Evolutionary conservation across 768 basidiomycete genomes (phyloP).

Genomic region (Neoboletus subvelutipes): DNA sequence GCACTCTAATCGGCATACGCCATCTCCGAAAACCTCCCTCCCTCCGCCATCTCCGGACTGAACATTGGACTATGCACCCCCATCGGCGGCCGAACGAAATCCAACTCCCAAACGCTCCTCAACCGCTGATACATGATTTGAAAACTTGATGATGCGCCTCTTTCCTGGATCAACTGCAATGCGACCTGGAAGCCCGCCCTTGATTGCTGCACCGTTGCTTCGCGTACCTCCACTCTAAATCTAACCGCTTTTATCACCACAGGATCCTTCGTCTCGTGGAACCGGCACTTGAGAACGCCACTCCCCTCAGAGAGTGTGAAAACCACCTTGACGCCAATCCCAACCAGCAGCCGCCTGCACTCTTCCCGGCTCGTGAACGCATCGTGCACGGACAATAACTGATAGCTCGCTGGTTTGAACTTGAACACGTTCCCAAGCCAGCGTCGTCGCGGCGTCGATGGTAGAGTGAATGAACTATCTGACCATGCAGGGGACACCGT

Average conservation of each 20-base stretch:
- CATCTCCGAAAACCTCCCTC: constrained; percentile 30
- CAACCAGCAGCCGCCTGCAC: constrained; percentile 70
- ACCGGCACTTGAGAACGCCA: constrained; percentile 72
- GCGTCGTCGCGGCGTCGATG: constrained; percentile 50
- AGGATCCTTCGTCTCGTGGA: constrained; percentile 64
- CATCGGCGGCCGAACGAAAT: constrained; percentile 32
- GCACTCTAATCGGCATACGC: constrained; percentile 30
- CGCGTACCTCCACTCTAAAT: constrained; percentile 79
- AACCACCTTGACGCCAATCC: constrained; percentile 66
- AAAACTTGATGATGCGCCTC: constrained; percentile 82
- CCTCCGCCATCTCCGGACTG: constrained; percentile 32
- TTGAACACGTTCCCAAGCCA: constrained; percentile 93
- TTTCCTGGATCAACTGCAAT: constrained; percentile 76
- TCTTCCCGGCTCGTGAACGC: constrained; percentile 67
- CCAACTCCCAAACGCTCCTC: constrained; percentile 68
- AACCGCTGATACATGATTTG: constrained; percentile 69
- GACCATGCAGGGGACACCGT: constrained; percentile 44
- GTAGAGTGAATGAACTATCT: constrained; percentile 45
- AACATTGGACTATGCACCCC: constrained; percentile 20
- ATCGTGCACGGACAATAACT: constrained; percentile 58
- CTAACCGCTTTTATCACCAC: constrained; percentile 64
- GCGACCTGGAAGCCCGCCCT: constrained; percentile 53
- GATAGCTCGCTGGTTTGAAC: constrained; percentile 66
- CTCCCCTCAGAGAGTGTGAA: constrained; percentile 62
- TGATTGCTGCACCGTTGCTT: constrained; percentile 39